Percentiles rank a stretch among this genome's conserved stretches.
Evolutionary conservation across 202 grass and related monocot species (phyloP).

Genomic region (Miscanthus sacchariflorus): DNA sequence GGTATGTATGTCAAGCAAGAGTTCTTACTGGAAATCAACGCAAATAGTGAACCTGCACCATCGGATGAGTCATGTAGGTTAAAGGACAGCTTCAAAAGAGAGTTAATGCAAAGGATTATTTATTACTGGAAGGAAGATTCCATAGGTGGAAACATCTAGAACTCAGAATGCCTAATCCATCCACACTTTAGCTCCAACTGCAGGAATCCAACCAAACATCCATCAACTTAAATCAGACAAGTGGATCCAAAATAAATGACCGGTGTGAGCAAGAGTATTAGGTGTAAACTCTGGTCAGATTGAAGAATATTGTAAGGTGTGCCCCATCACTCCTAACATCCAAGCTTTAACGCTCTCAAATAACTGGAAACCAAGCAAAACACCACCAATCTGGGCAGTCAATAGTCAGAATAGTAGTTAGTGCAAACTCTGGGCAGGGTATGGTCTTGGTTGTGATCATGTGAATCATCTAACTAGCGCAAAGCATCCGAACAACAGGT

Average conservation of each 20-base stretch:
- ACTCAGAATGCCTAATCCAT: background rate
- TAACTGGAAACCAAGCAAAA: constrained; percentile 14
- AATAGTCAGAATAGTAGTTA: background rate
- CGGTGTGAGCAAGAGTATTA: background rate
- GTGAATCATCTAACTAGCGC: background rate
- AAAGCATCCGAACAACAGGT: background rate
- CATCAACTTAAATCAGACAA: background rate
- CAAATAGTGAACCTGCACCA: background rate
- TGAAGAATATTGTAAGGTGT: background rate
- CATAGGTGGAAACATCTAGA: background rate
- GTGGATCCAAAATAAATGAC: background rate
- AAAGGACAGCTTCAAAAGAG: background rate
- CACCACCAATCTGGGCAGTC: background rate
- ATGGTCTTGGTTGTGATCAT: background rate
- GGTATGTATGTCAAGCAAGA: background rate
- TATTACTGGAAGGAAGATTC: background rate
- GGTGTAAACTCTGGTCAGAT: background rate
- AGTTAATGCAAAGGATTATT: background rate
- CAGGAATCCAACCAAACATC: constrained; percentile 7
- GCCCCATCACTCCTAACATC: background rate
- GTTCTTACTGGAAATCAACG: background rate
- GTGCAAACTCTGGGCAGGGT: background rate
- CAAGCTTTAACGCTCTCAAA: background rate
- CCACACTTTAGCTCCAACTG: background rate
- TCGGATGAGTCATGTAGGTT: background rate